Percentiles rank a stretch among this genome's conserved stretches.
phyloP scores from a whole-genome alignment of 768 basidiomycete species.

The Tricholoma hemisulphureum region DNA sequence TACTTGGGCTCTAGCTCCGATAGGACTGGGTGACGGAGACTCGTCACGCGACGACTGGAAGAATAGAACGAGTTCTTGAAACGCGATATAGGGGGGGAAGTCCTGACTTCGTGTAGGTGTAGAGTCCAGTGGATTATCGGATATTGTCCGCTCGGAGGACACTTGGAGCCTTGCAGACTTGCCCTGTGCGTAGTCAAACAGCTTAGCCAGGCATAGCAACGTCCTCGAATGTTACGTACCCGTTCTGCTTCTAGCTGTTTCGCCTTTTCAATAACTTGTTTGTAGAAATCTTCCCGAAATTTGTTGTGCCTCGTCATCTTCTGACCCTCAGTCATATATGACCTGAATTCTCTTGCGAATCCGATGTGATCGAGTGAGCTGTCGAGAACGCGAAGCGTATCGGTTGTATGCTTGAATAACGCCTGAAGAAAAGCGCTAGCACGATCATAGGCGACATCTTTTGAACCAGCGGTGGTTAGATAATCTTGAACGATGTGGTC shows the following conservation, averaged over 20 bases:
- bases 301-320: neutral
- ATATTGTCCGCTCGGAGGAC: no score
- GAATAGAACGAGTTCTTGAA: no score
- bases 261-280: neutral
- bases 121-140: no score
- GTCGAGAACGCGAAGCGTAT: neutral
- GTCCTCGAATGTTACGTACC: neutral
- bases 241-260: neutral
- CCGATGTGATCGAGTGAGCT: neutral
- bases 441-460: neutral
- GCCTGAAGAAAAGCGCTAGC: neutral
- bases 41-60: neutral
- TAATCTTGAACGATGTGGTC: neutral
- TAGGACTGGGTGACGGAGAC: neutral
- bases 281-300: neutral
- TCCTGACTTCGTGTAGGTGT: no score
- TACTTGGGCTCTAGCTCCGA: neutral
- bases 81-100: neutral
- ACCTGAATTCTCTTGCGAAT: neutral
- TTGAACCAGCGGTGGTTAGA: neutral
- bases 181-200: neutral
- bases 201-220: neutral
- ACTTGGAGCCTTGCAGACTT: no score
- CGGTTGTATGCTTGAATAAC: neutral
- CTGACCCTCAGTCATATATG: slow-evolving; percentile 2